These are phyloP conservation scores for Brassica hybrid DNA, from an alignment of 441 rosid species.

Conservation along the genomic window DNA sequence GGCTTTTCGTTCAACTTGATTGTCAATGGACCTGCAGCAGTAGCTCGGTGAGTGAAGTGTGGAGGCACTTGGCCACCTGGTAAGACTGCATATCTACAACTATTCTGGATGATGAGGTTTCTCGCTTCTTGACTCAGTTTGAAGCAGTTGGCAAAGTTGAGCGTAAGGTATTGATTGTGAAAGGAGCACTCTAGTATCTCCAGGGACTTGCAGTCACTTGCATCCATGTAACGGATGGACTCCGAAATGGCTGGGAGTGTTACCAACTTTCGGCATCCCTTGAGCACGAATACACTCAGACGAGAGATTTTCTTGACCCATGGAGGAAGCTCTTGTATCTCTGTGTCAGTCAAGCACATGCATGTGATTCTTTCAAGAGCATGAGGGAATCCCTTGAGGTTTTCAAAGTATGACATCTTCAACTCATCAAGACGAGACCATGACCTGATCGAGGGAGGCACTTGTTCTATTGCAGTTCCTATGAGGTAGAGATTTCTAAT, in stretches of 20 bases:
- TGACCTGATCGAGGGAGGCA: background rate
- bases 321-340: background rate
- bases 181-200: background rate
- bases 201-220: conserved; percentile 15
- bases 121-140: conserved; percentile 22
- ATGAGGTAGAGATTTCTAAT: background rate
- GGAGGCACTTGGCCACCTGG: conserved; percentile 16
- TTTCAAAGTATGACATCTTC: background rate
- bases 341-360: too few relatives aligned
- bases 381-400: background rate
- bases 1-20: background rate
- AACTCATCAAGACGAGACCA: background rate
- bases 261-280: background rate
- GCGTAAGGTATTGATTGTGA: background rate
- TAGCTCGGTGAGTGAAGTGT: conserved; percentile 17
- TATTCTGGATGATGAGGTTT: background rate
- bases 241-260: background rate
- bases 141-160: conserved; percentile 11
- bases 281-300: background rate
- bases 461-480: background rate
- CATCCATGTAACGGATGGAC: background rate
- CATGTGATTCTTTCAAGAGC: too few relatives aligned
- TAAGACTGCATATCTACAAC: background rate
- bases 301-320: background rate
- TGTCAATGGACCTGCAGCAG: background rate